These are phyloP conservation scores for Dendrostoma leiphaemia DNA, from an alignment of 2,329 filamentous ascomycete genomes.

Conservation along the genomic window DNA sequence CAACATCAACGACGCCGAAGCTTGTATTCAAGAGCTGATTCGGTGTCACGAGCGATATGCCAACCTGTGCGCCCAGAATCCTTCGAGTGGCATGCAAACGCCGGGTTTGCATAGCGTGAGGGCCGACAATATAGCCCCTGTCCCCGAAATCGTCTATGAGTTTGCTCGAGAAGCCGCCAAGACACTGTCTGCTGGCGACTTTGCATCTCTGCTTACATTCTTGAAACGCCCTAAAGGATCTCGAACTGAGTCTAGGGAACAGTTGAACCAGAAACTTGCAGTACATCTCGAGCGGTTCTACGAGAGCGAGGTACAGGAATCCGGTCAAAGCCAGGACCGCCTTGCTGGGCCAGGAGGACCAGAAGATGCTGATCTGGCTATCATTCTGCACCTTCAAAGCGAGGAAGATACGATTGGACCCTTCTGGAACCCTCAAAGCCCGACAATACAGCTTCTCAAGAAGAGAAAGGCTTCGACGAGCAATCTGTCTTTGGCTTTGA, in stretches of 20 bases:
- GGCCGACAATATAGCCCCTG: no score
- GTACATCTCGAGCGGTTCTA: background rate
- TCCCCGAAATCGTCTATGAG: no score
- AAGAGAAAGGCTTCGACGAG: background rate
- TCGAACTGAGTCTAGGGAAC: background rate
- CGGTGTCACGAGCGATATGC: no score
- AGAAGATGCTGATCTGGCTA: background rate
- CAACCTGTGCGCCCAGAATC: no score
- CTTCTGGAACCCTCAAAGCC: background rate
- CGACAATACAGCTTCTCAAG: background rate
- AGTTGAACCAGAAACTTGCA: background rate
- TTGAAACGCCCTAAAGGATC: background rate
- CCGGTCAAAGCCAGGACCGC: background rate
- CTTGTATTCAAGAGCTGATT: no score
- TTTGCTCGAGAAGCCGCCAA: no score
- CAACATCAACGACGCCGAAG: no score
- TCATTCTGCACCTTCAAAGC: background rate
- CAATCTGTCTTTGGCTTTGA: background rate
- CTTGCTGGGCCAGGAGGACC: background rate
- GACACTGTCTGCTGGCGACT: no score
- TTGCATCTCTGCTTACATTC: no score
- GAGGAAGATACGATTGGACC: background rate
- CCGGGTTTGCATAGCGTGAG: no score
- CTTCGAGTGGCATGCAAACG: no score
- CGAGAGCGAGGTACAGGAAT: no score